Percentiles rank a stretch among this genome's conserved stretches.
Evolutionary conservation across 2,329 filamentous ascomycete genomes (phyloP).

Genomic region (Phyllosticta capitalensis): DNA sequence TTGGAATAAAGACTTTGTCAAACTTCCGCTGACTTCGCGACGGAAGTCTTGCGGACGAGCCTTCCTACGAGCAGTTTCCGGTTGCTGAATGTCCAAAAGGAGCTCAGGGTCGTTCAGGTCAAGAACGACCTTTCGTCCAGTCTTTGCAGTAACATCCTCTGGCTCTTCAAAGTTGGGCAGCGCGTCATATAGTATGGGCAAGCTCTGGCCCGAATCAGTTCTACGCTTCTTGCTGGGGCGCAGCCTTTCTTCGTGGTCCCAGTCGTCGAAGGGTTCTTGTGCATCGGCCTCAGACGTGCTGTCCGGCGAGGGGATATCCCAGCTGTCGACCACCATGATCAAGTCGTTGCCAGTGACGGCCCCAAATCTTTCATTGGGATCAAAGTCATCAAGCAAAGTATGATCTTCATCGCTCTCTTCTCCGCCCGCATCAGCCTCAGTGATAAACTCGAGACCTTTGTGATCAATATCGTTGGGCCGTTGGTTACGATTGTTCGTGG

Average conservation of each 20-base stretch:
- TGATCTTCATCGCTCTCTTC: conserved; percentile 34
- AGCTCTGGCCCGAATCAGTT: conserved; percentile 18
- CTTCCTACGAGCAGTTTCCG: conserved; percentile 53
- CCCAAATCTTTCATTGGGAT: conserved; percentile 57
- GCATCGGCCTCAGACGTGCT: conserved; percentile 22
- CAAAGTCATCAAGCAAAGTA: conserved; percentile 41
- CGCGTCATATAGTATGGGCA: conserved; percentile 30
- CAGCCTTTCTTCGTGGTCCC: conserved; percentile 20
- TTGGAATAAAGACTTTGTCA: conserved; percentile 63
- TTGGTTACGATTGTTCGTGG: conserved; percentile 39
- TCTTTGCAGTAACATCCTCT: conserved; percentile 58
- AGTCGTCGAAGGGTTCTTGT: conserved; percentile 28
- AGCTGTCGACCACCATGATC: conserved; percentile 77
- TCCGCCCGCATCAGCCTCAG: conserved; percentile 33
- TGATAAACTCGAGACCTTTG: conserved; percentile 44
- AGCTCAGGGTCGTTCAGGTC: conserved; percentile 85
- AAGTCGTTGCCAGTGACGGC: conserved; percentile 74
- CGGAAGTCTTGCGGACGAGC: conserved; percentile 47
- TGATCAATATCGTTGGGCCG: conserved; percentile 43
- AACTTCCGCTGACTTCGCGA: conserved; percentile 57
- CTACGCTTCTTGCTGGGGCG: conserved; percentile 59
- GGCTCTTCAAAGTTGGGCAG: conserved; percentile 74
- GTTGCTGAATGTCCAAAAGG: conserved; percentile 67
- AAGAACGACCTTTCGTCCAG: conserved; percentile 69
- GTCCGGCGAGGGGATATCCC: conserved; percentile 49